Conservation (phyloP, 306 rosid species). For the Astragalus membranaceus region DNA sequence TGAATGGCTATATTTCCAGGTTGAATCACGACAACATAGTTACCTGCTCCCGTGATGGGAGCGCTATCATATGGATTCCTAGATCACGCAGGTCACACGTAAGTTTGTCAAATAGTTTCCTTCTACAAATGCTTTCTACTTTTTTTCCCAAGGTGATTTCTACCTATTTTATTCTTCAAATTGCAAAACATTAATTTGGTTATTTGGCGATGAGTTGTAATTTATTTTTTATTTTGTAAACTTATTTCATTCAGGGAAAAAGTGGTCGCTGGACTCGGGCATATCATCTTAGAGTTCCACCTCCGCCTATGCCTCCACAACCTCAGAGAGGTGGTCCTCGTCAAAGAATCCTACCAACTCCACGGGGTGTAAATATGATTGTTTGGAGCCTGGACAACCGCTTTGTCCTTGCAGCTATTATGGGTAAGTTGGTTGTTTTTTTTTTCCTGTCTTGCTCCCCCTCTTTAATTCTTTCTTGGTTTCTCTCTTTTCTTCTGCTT, state of each 20-base stretch:
- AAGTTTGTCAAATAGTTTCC: slow-evolving; percentile 24
- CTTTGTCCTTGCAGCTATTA: slow-evolving; percentile 97
- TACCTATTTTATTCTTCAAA: neutral
- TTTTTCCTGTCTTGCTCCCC: neutral
- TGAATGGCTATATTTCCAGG: slow-evolving; percentile 40
- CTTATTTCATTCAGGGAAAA: slow-evolving; percentile 56
- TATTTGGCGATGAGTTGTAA: neutral
- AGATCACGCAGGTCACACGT: slow-evolving; percentile 93
- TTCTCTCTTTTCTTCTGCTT: neutral
- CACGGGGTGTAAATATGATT: slow-evolving; percentile 99
- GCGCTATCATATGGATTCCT: slow-evolving; percentile 98
- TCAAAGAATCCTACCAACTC: slow-evolving; percentile 94
- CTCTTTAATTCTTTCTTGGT: neutral
- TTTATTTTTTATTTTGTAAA: neutral
- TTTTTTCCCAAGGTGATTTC: neutral
- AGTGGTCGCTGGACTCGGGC: slow-evolving; percentile 96
- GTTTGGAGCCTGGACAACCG: slow-evolving; percentile 99
- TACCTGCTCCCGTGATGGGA: slow-evolving; percentile 99
- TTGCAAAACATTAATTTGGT: slow-evolving; percentile 8
- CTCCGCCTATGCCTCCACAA: slow-evolving; percentile 97
- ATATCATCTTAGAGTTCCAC: slow-evolving; percentile 96
- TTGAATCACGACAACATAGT: slow-evolving; percentile 93
- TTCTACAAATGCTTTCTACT: neutral
- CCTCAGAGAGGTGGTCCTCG: slow-evolving; percentile 95
- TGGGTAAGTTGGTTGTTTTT: slow-evolving; percentile 56